Percentiles rank a stretch among this genome's conserved stretches.
Conservation (phyloP, 257 asterid genomes). For the Penstemon newberryi region DNA sequence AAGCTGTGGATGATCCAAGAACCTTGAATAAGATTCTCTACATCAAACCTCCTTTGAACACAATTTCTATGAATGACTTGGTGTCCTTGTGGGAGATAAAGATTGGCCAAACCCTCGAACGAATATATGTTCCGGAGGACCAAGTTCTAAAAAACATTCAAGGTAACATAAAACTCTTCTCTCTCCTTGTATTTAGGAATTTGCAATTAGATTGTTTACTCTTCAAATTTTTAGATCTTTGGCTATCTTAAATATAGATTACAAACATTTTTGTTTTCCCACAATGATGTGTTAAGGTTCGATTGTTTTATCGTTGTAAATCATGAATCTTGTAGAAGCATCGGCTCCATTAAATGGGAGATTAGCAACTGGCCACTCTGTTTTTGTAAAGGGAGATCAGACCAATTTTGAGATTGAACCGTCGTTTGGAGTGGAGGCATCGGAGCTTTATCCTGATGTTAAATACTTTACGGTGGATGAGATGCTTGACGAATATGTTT, state of each 20-base stretch:
- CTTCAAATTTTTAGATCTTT: too few species aligned
- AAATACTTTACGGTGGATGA: constrained; percentile 22
- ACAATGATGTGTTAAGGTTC: neutral
- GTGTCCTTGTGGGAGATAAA: constrained; percentile 33
- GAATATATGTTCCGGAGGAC: constrained; percentile 26
- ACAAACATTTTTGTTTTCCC: neutral
- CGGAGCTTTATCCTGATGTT: constrained; percentile 27
- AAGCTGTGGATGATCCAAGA: constrained; percentile 36
- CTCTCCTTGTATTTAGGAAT: too few species aligned
- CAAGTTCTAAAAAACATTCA: constrained; percentile 27
- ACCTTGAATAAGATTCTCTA: constrained; percentile 33
- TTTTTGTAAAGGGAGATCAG: constrained; percentile 14
- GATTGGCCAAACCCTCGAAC: constrained; percentile 29
- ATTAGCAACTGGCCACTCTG: constrained; percentile 14
- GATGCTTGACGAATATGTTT: neutral
- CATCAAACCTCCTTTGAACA: constrained; percentile 27
- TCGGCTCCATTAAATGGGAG: neutral
- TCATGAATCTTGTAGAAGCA: constrained; percentile 20
- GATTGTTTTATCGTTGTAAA: neutral
- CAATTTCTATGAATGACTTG: constrained; percentile 26
- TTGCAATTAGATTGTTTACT: too few species aligned
- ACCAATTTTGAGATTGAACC: constrained; percentile 18
- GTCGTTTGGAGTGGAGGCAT: constrained; percentile 30
- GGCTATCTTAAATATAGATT: too few species aligned
- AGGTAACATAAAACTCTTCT: neutral